Evolutionary conservation across 495 filamentous ascomycete genomes (phyloP).

Genomic region (Aspergillus biplanus): DNA sequence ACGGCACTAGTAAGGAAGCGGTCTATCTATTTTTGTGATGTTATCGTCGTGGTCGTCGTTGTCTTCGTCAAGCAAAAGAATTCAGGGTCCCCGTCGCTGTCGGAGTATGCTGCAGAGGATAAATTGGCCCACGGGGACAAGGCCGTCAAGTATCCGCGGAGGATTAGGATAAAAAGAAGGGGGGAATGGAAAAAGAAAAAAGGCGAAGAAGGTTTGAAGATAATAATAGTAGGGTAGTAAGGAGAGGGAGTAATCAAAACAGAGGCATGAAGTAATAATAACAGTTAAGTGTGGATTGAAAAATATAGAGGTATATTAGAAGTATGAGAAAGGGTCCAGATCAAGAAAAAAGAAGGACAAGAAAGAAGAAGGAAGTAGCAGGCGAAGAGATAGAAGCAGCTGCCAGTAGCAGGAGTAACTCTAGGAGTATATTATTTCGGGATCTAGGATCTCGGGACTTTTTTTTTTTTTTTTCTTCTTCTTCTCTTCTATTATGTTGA

Average conservation of each 20-base stretch:
- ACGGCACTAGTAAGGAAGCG: conserved; percentile 9
- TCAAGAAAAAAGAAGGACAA: conserved; percentile 12
- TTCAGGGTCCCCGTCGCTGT: not conserved
- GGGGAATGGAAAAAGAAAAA: conserved; percentile 12
- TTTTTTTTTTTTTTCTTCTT: conserved; percentile 23
- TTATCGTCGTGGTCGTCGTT: conserved; percentile 17
- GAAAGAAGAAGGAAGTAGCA: conserved; percentile 12
- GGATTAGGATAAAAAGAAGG: conserved; percentile 8
- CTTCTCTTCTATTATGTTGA: conserved; percentile 6
- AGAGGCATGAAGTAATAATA: conserved; percentile 14
- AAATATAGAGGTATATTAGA: conserved; percentile 14
- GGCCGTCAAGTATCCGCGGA: conserved; percentile 2
- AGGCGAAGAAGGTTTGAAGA: conserved; percentile 22
- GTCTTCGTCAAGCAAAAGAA: conserved; percentile 16
- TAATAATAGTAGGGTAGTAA: conserved; percentile 37
- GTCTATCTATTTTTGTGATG: conserved; percentile 19
- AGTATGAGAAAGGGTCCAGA: conserved; percentile 7
- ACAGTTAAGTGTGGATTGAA: conserved; percentile 1
- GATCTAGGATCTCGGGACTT: conserved; percentile 26
- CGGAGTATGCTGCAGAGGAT: conserved; percentile 6
- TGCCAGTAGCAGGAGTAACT: conserved; percentile 1
- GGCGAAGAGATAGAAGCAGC: conserved; percentile 21
- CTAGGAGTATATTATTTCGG: conserved; percentile 12
- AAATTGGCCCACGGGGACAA: not conserved
- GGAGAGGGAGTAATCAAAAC: conserved; percentile 10